phyloP scores from a whole-genome alignment of 768 basidiomycete genomes.

The Hericium alpestre region DNA sequence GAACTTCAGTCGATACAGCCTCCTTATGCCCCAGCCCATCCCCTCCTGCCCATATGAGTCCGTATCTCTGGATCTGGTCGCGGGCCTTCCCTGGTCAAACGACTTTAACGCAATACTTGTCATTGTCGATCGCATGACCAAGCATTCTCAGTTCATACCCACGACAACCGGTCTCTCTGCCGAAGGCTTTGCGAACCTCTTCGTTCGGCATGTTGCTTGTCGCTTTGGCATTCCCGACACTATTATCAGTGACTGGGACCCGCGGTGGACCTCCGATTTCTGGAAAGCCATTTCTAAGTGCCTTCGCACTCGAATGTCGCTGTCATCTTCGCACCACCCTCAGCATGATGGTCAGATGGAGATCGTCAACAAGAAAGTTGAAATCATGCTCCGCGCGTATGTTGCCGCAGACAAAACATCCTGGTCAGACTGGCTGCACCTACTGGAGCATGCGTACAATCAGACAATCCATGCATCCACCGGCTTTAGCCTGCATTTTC shows the following conservation, averaged over 20 bases:
- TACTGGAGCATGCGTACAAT: conserved; percentile 10
- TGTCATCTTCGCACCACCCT: neutral
- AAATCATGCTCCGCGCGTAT: neutral
- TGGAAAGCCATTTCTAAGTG: neutral
- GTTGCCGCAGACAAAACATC: neutral
- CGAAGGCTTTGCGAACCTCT: conserved; percentile 2
- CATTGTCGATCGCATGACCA: conserved; percentile 17
- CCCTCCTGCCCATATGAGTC: conserved; percentile 8
- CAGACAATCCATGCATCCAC: conserved; percentile 7
- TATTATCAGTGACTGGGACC: neutral
- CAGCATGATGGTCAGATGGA: neutral
- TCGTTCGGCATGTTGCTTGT: conserved; percentile 3
- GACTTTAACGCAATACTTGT: conserved; percentile 10
- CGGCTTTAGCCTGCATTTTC: conserved; percentile 7
- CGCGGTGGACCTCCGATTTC: conserved; percentile 2
- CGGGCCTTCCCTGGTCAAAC: conserved; percentile 3
- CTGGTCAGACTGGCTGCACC: conserved; percentile 1
- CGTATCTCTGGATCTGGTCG: conserved; percentile 5
- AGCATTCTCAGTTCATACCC: conserved; percentile 21
- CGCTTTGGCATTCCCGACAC: neutral
- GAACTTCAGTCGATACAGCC: conserved; percentile 1
- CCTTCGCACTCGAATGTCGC: neutral
- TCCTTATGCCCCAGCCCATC: conserved; percentile 2
- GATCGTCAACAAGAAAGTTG: neutral
- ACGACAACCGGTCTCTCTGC: conserved; percentile 1